A percentile compares a stretch with the other conserved stretches of the same genome.
Conservation (phyloP, 139 green algal species). For the Chara braunii region DNA sequence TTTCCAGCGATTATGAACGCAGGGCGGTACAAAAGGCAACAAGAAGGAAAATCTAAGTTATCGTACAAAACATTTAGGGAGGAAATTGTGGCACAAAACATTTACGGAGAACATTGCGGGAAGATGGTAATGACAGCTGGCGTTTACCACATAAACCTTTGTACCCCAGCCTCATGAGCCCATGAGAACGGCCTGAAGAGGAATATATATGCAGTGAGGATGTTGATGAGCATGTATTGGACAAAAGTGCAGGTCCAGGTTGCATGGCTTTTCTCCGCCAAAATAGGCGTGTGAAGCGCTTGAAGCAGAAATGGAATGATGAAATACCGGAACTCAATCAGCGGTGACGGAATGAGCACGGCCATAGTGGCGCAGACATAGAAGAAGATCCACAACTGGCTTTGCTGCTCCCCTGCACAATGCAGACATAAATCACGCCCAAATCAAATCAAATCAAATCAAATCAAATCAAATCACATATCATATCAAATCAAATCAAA, state of each 20-base stretch:
- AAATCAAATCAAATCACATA: too few species aligned
- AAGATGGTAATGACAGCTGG: not conserved
- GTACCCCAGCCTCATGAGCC: constrained; percentile 54
- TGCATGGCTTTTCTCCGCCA: not conserved
- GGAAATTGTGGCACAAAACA: not conserved
- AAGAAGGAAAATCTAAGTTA: too few species aligned
- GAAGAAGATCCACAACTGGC: constrained; percentile 10
- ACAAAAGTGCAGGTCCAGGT: not conserved
- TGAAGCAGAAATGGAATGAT: constrained; percentile 54
- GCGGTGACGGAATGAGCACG: constrained; percentile 65
- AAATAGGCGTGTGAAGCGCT: constrained; percentile 51
- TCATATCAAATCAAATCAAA: too few species aligned
- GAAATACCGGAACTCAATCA: constrained; percentile 88
- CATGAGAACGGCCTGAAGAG: constrained; percentile 58
- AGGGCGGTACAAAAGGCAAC: too few species aligned
- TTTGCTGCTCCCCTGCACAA: not conserved
- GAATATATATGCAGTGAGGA: constrained; percentile 63
- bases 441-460: too few species aligned
- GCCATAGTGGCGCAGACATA: constrained; percentile 23
- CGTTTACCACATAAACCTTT: constrained; percentile 84
- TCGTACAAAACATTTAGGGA: too few species aligned
- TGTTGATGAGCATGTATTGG: constrained; percentile 44
- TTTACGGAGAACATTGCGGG: not conserved
- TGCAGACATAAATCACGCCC: too few species aligned
- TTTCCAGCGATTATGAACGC: too few species aligned